Evolutionary conservation across 768 basidiomycete genomes (phyloP).

Genomic region (Porpolomopsis calyptriformis): DNA sequence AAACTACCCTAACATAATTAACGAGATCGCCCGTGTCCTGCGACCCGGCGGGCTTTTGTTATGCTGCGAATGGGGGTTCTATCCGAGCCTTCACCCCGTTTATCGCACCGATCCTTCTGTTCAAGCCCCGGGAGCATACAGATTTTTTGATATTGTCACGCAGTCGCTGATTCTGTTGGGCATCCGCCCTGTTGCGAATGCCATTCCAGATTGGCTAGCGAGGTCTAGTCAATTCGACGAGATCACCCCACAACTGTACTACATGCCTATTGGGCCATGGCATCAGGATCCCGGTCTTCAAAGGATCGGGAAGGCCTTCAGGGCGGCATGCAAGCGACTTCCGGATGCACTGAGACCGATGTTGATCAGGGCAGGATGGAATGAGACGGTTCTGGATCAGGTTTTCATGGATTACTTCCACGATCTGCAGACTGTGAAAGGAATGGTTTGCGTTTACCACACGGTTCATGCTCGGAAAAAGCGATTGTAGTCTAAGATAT

Average conservation of each 20-base stretch:
- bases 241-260: slow-evolving; percentile 22
- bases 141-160: slow-evolving; percentile 30
- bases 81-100: slow-evolving; percentile 29
- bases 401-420: slow-evolving; percentile 32
- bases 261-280: slow-evolving; percentile 54
- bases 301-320: slow-evolving; percentile 33
- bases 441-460: slow-evolving; percentile 39
- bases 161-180: slow-evolving; percentile 26
- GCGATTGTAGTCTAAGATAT: not conserved
- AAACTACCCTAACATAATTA: slow-evolving; percentile 42
- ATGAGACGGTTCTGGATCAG: slow-evolving; percentile 25
- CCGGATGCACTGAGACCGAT: slow-evolving; percentile 40
- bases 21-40: slow-evolving; percentile 53
- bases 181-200: slow-evolving; percentile 27
- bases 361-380: slow-evolving; percentile 30
- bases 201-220: slow-evolving; percentile 28
- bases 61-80: slow-evolving; percentile 49
- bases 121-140: slow-evolving; percentile 30
- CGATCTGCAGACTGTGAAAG: slow-evolving; percentile 37
- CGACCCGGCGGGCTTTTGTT: slow-evolving; percentile 63
- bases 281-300: slow-evolving; percentile 22
- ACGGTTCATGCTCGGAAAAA: slow-evolving; percentile 10
- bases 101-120: slow-evolving; percentile 17
- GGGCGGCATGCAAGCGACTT: slow-evolving; percentile 30
- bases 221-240: slow-evolving; percentile 31